Percentiles rank a stretch among this genome's conserved stretches.
Evolutionary conservation across 306 rosid genomes (phyloP).

Genomic region (Vigna hirtella): DNA sequence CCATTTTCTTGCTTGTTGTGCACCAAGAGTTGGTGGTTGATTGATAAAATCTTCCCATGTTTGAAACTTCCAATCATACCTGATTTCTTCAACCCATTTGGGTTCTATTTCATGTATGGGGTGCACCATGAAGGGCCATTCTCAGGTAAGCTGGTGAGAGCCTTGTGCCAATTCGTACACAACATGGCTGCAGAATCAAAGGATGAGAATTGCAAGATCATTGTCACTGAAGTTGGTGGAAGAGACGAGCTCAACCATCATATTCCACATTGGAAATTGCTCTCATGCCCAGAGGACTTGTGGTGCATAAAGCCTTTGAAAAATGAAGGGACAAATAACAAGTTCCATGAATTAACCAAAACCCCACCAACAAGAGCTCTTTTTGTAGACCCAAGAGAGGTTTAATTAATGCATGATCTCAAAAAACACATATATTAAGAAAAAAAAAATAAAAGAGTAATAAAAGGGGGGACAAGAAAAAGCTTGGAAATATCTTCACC

Average conservation of each 20-base stretch:
- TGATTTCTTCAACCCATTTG: slow-evolving; percentile 78
- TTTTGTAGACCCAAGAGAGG: slow-evolving; percentile 99
- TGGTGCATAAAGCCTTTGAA: slow-evolving; percentile 92
- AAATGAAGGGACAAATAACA: slow-evolving; percentile 51
- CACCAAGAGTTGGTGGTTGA: slow-evolving; percentile 67
- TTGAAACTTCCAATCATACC: slow-evolving; percentile 71
- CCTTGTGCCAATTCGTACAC: slow-evolving; percentile 74
- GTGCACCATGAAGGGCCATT: slow-evolving; percentile 72
- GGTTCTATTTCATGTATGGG: slow-evolving; percentile 92
- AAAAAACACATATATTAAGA: not conserved
- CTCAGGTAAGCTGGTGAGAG: slow-evolving; percentile 71
- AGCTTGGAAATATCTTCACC: slow-evolving; percentile 33
- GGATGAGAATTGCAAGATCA: slow-evolving; percentile 64
- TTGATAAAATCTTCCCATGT: slow-evolving; percentile 81
- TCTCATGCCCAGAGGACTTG: slow-evolving; percentile 84
- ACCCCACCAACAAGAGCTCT: slow-evolving; percentile 69
- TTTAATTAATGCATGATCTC: slow-evolving; percentile 53
- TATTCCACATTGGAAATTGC: slow-evolving; percentile 86
- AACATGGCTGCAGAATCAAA: slow-evolving; percentile 65
- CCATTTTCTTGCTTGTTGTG: slow-evolving; percentile 69
- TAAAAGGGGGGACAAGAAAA: not conserved
- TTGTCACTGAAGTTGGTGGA: slow-evolving; percentile 85
- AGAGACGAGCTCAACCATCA: slow-evolving; percentile 60
- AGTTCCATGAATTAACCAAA: slow-evolving; percentile 60
- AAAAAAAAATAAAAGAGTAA: not conserved